Base-by-base conservation (phyloP, 345 rosid genomes). In the Acer saccharum region DNA sequence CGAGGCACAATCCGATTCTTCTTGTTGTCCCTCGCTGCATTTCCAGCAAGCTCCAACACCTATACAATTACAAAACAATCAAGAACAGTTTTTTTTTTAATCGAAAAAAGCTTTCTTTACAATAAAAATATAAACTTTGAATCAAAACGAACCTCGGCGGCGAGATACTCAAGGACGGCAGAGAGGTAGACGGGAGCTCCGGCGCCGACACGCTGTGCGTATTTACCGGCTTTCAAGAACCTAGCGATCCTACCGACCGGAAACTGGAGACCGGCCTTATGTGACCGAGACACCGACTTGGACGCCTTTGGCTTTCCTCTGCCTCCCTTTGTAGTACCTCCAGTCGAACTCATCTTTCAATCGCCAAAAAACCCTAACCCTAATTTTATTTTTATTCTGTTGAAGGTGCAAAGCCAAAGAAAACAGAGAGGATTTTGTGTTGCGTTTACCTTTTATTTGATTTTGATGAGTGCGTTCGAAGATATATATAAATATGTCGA, bases 141-240 rank as follows among this genome's bases (percentile, higher is more conserved):
- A 43, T 44, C 10, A 6, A 78, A 77, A 10, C n/a, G 9, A 32
- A 90, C 97, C 93, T 92, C 97, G 0, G 97, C 97, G 11, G 97
- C 97, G 2, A 92, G 91, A 18, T 92, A 92, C 72, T 92, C 97
- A 4, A 92, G 93, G 16, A 92, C 97, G 16, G 97, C 94, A 14
- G 97, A 89, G 79, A 92, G 94, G 41, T 92, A 92, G 29, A 92
- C 97, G 14, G 94, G 94, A 54, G 97, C 94, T 2, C 94, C 97
- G 8, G 94, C 94, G 1, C 97, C 97, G 1, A 92, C 97, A 1
- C 97, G 97, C 81, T 92, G 94, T 1, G 97, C 97, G 50, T 92
- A 92, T 75, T 90, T 92, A 54, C 97, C 97, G 1, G 94, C 92
- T 78, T 92, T 92, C 61, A 92, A 82, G 76, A 92, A 92, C 78